Base-by-base conservation (phyloP, 2,329 filamentous ascomycete genomes). In the Penicillium olsonii region DNA sequence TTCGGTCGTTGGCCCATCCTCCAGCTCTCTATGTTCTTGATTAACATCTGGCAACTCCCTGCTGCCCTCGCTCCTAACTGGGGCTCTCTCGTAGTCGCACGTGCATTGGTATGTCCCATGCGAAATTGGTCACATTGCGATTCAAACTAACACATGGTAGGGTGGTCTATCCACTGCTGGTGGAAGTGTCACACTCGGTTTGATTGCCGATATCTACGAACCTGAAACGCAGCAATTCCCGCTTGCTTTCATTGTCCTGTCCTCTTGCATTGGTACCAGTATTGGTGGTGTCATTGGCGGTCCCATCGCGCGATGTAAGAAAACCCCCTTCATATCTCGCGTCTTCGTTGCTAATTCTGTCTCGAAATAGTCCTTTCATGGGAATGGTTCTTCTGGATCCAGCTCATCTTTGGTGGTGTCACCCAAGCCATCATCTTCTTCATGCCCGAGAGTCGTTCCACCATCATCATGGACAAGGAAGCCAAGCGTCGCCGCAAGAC, bases 1-100 rank as follows among this genome's bases (percentile, higher is more conserved):
- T 78, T 91, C 39, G 88, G 88, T 14, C 81, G 88, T 39, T 87
- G 83, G 77, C 84, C 84, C 1, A 80, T 91, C 40, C 78, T 91
- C 40, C 87, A 91, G 76, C 72, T 81, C 31, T 87, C 83, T 12
- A 74, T 91, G 53, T 78, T 86, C 54, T 73, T 92, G 12, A 86
- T 90, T 65, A 91, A 91, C 63, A 70, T 91, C 46, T 92, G 82
- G 78, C 84, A 88, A 57, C 67, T 89, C 0, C 84, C 84, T 5
- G 83, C 87, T 19, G 86, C 79, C 1, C 70, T 89, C 42, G 86
- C 87, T 0, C 84, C 83, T 3, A 89, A 89, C 61, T 89, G 87
- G 54, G 82, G 75, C 4, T 78, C 82, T 5, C 71, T 90, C 52
- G 71, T 90, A 52, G 82, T 84, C 12, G 84, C 82, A 15, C 80